phyloP scores from a whole-genome alignment of 768 basidiomycete species.

The Termitomyces sp. region DNA sequence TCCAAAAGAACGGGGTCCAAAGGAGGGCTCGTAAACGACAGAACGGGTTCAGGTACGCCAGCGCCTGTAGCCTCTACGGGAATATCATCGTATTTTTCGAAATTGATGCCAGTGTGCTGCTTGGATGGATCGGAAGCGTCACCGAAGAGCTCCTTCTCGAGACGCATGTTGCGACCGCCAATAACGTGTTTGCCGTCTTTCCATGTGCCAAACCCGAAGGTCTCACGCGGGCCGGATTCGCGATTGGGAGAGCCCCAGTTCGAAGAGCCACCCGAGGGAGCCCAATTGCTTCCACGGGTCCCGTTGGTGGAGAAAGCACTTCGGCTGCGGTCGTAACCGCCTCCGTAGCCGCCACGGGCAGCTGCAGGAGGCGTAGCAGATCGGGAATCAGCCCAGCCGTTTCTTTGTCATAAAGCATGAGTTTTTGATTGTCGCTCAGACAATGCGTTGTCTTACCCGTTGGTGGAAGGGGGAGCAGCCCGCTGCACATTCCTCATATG shows the following conservation, averaged over 20 bases:
- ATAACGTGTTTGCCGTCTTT: constrained; percentile 83
- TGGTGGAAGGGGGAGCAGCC: constrained; percentile 65
- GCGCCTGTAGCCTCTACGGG: constrained; percentile 98
- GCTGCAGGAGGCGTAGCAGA: constrained; percentile 56
- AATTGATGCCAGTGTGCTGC: constrained; percentile 98
- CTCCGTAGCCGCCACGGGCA: constrained; percentile 44
- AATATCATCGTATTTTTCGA: constrained; percentile 99
- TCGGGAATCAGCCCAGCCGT: constrained; percentile 75
- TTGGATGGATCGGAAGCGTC: constrained; percentile 81
- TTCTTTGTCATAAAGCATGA: constrained; percentile 28
- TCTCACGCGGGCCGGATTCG: constrained; percentile 46
- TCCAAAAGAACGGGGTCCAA: constrained; percentile 92
- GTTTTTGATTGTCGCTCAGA: constrained; percentile 4
- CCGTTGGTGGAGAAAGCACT: constrained; percentile 31
- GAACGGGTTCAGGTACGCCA: constrained; percentile 94
- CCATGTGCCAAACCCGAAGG: constrained; percentile 74
- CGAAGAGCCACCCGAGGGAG: constrained; percentile 26
- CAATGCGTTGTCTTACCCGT: constrained; percentile 43
- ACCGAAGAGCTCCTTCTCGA: constrained; percentile 96
- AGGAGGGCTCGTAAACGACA: constrained; percentile 81
- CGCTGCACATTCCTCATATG: constrained; percentile 85
- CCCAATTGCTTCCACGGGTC: constrained; percentile 43
- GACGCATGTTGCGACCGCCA: constrained; percentile 79
- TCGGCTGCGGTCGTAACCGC: constrained; percentile 38
- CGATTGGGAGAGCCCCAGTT: constrained; percentile 32